Percentiles rank a stretch among this genome's conserved stretches.
Evolutionary conservation across 768 basidiomycete genomes (phyloP).

Genomic region (Termitomyces sp.): DNA sequence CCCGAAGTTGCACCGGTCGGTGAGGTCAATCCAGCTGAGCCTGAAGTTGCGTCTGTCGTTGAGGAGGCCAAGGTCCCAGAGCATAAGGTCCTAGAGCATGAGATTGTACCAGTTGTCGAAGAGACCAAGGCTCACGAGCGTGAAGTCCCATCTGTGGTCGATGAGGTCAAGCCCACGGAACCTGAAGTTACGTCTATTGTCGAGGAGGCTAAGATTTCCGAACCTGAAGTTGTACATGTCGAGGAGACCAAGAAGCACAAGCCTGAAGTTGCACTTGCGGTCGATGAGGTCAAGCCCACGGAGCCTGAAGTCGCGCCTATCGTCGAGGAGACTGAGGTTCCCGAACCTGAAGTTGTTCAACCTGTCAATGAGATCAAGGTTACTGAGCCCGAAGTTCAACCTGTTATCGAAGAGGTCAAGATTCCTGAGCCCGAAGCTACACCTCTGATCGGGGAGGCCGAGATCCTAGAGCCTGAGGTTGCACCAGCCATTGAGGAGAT

Average conservation of each 20-base stretch:
- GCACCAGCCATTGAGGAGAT: background rate
- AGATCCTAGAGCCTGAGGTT: background rate
- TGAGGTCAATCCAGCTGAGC: constrained; percentile 2
- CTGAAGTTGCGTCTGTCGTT: background rate
- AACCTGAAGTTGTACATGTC: background rate
- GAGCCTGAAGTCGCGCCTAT: background rate
- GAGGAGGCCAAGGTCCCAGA: constrained; percentile 3
- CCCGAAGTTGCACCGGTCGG: background rate
- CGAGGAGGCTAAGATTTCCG: background rate
- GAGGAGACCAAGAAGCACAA: background rate
- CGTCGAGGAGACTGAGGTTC: background rate
- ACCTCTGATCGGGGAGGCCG: background rate
- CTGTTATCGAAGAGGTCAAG: background rate
- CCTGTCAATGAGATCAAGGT: constrained; percentile 5
- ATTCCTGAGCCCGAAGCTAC: background rate
- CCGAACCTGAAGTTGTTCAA: background rate
- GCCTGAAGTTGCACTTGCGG: background rate
- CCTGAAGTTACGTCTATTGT: background rate
- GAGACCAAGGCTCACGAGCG: background rate
- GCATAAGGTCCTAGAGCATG: background rate
- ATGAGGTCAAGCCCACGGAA: background rate
- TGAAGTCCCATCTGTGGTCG: background rate
- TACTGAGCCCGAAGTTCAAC: background rate
- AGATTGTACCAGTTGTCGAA: background rate
- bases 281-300: background rate